phyloP scores from a whole-genome alignment of 192 early-diverging fungal species.

The Podila epicladia region DNA sequence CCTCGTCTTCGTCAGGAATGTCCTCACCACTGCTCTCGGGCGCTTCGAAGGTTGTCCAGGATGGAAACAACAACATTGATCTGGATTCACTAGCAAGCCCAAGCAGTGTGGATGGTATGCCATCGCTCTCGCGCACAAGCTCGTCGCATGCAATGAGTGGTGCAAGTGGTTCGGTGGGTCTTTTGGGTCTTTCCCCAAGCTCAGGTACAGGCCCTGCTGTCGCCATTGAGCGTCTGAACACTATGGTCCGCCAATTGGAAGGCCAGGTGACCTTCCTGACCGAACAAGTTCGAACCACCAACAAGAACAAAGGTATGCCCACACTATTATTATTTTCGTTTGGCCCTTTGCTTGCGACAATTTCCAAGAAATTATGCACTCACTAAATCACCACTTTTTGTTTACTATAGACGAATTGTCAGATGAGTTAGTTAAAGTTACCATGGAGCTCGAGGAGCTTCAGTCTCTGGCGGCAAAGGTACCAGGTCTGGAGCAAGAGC shows the following conservation, averaged over 20 bases:
- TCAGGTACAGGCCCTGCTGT: conserved; percentile 36
- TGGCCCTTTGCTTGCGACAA: neutral
- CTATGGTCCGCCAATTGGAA: conserved; percentile 68
- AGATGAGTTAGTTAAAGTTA: conserved; percentile 77
- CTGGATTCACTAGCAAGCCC: conserved; percentile 24
- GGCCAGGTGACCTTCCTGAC: conserved; percentile 73
- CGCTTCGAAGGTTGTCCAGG: neutral
- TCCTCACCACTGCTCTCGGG: conserved; percentile 6
- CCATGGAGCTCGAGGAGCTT: conserved; percentile 71
- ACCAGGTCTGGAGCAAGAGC: conserved; percentile 58
- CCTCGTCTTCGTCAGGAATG: neutral
- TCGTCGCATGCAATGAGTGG: conserved; percentile 16
- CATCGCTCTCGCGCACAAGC: conserved; percentile 24
- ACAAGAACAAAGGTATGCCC: conserved; percentile 64
- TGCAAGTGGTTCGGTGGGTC: conserved; percentile 1
- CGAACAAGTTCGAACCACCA: conserved; percentile 69
- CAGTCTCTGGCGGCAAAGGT: conserved; percentile 50
- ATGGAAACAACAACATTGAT: conserved; percentile 2
- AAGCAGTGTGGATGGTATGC: conserved; percentile 17
- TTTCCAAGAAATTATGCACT: neutral
- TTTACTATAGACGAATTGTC: conserved; percentile 67
- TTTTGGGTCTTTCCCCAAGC: conserved; percentile 13
- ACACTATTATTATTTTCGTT: neutral
- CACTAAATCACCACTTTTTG: neutral
- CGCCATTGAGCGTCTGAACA: conserved; percentile 68